These are phyloP conservation scores for Talinum fruticosum DNA, from an alignment of 148 eudicot species.

Conservation along the genomic window DNA sequence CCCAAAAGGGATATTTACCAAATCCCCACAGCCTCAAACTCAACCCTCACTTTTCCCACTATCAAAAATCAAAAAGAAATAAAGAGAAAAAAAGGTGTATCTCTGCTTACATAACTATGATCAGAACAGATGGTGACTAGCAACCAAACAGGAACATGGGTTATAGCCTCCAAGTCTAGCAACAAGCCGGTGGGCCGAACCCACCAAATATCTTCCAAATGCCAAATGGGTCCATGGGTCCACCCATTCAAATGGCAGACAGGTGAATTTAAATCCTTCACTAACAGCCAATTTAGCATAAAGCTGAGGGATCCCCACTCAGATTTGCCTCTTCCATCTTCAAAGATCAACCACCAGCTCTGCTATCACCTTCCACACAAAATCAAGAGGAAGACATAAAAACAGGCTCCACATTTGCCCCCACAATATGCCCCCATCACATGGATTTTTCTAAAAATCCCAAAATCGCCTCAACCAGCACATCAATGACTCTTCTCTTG, in stretches of 20 bases:
- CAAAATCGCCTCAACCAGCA: slow-evolving; percentile 23
- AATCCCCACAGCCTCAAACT: not conserved
- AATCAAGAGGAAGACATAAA: slow-evolving; percentile 20
- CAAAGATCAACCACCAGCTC: slow-evolving; percentile 18
- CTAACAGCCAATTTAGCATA: slow-evolving; percentile 19
- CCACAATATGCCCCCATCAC: slow-evolving; percentile 23
- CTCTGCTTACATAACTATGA: not conserved
- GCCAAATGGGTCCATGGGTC: slow-evolving; percentile 18
- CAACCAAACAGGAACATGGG: slow-evolving; percentile 35
- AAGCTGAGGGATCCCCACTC: slow-evolving; percentile 21
- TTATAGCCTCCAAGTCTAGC: slow-evolving; percentile 17
- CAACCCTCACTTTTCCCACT: no score
- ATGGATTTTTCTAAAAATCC: slow-evolving; percentile 28
- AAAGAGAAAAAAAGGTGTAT: not conserved
- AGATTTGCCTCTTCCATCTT: not conserved
- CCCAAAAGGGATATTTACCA: slow-evolving; percentile 13
- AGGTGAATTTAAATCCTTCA: slow-evolving; percentile 21
- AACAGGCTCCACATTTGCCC: slow-evolving; percentile 22
- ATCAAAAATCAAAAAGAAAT: no score
- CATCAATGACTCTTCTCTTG: slow-evolving; percentile 19
- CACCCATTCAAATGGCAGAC: slow-evolving; percentile 25
- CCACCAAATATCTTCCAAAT: not conserved
- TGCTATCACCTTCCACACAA: slow-evolving; percentile 18
- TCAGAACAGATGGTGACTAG: slow-evolving; percentile 33
- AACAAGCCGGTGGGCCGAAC: slow-evolving; percentile 7